Evolutionary conservation across 352 stramenopile species (phyloP).

Genomic region (Pythium apleroticum): DNA sequence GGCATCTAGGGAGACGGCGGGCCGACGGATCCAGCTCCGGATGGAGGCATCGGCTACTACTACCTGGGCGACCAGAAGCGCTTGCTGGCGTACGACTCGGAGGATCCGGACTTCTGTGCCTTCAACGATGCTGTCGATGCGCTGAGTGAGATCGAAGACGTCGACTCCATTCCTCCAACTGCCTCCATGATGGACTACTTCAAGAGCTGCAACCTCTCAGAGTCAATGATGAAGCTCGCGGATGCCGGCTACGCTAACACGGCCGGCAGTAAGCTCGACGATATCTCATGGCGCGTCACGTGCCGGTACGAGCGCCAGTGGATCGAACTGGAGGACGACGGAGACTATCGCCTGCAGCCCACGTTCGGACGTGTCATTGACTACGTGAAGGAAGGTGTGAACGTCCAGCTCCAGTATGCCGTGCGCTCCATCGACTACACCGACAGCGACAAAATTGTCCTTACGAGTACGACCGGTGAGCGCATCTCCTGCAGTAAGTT

Average conservation of each 20-base stretch:
- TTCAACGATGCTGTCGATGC: slow-evolving; percentile 67
- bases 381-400: slow-evolving; percentile 49
- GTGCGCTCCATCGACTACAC: slow-evolving; percentile 65
- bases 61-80: slow-evolving; percentile 86
- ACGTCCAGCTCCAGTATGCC: slow-evolving; percentile 51
- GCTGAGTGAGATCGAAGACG: slow-evolving; percentile 64
- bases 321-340: slow-evolving; percentile 80
- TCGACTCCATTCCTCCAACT: slow-evolving; percentile 53
- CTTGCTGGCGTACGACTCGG: slow-evolving; percentile 71
- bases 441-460: slow-evolving; percentile 39
- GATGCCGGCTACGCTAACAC: slow-evolving; percentile 83
- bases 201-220: slow-evolving; percentile 45
- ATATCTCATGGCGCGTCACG: slow-evolving; percentile 80
- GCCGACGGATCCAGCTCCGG: slow-evolving; percentile 63
- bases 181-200: slow-evolving; percentile 86
- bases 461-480: slow-evolving; percentile 58
- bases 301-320: slow-evolving; percentile 84
- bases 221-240: slow-evolving; percentile 83
- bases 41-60: slow-evolving; percentile 84
- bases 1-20: slow-evolving; percentile 66
- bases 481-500: slow-evolving; percentile 56
- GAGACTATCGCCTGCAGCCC: slow-evolving; percentile 71
- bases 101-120: slow-evolving; percentile 67
- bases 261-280: slow-evolving; percentile 54
- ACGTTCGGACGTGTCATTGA: slow-evolving; percentile 73